Evolutionary conservation across 495 filamentous ascomycete genomes (phyloP), one percentile per base, ranked within the genome.

Genomic region (Podospora bellae-mahoneyi): DNA sequence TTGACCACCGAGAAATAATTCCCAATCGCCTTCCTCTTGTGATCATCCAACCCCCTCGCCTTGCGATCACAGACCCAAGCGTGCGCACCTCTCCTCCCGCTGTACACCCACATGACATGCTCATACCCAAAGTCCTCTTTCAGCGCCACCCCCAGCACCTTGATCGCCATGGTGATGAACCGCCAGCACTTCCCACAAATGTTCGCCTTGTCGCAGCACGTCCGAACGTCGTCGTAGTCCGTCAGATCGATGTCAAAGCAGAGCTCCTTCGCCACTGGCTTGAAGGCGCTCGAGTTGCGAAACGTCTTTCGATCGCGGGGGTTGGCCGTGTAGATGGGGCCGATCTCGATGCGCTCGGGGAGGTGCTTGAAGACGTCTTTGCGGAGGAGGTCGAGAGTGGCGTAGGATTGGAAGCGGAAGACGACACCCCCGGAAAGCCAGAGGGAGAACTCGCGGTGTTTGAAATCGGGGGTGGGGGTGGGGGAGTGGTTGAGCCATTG

Each of bases 221-320:
- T 97, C 26, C 95, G 90, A 71, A 98, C 91, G 60, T 96, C 91
- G 75, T 99, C 95, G 78, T 99, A 99, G 81, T 98, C 95, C 30
- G 94, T 97, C 84, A 99, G 84, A 86, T 99, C 95, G 71, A 99
- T 97, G 89, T 99, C 95, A 80, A 99, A 98, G 69, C 97, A 96
- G 18, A 99, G 80, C 78, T 99, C 95, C 75, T 98, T 98, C 1
- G 89, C 82, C 3, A 96, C 76, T 2, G 95, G 94, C 59, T 84
- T 84, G 77, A 95, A 94, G 9, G 84, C 82, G 64, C 83, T 84
- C 18, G 85, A 80, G 78, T 96, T 97, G 57, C 89, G 87, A 5
- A 97, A 79, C 0, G 87, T 87, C 79, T 99, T 99, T 72, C 96
- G 91, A 67, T 98, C 95, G 65, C 93, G 90, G 0, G 96, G 95